These are phyloP conservation scores for Fusarium sp. DNA, from an alignment of 2,329 filamentous ascomycete genomes.

Conservation along the genomic window DNA sequence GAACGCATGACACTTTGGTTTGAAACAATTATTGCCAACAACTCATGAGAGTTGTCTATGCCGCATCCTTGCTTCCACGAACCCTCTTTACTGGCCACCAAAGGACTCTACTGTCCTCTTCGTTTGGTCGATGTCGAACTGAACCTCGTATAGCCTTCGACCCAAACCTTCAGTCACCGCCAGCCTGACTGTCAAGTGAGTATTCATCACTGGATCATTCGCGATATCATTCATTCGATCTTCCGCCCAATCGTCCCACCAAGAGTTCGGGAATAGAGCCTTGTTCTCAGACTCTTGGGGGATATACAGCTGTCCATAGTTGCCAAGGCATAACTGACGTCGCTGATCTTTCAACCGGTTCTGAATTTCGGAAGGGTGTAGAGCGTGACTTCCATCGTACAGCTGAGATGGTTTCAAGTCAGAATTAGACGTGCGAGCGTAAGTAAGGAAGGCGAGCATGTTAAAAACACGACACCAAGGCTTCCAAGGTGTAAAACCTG, in stretches of 20 bases:
- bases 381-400: background rate
- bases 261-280: constrained; percentile 27
- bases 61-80: background rate
- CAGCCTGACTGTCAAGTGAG: constrained; percentile 11
- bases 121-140: constrained; percentile 6
- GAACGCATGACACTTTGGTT: background rate
- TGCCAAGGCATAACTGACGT: background rate
- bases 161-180: constrained; percentile 23
- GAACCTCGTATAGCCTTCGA: constrained; percentile 35
- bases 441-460: constrained; percentile 18
- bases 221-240: constrained; percentile 25
- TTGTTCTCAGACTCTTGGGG: constrained; percentile 3
- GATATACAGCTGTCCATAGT: constrained; percentile 1
- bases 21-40: background rate
- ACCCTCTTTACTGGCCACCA: background rate
- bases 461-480: constrained; percentile 41
- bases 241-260: constrained; percentile 1
- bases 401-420: constrained; percentile 14
- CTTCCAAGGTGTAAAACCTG: background rate
- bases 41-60: background rate
- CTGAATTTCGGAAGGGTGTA: constrained; percentile 26
- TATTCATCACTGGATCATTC: background rate
- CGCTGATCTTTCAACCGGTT: constrained; percentile 25
- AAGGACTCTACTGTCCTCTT: background rate
- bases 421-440: background rate